These are phyloP conservation scores for Solanum hybrid DNA, from an alignment of 305 asterid species.

Conservation along the genomic window DNA sequence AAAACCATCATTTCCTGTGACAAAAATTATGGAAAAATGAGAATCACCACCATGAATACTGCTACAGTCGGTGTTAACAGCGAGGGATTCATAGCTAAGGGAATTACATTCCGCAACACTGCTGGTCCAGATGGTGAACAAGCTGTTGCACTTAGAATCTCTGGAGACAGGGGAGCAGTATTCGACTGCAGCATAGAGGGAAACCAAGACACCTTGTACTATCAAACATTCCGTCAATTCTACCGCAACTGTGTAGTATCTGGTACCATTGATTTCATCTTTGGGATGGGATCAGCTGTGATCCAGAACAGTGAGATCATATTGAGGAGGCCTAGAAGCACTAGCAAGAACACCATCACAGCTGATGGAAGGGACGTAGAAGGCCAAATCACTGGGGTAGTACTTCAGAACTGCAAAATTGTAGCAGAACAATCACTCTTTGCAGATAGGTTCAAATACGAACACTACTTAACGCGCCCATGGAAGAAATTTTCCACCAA, in stretches of 20 bases:
- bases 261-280: conserved; percentile 72
- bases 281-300: conserved; percentile 52
- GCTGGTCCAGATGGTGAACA: conserved; percentile 62
- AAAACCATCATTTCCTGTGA: conserved; percentile 46
- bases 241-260: conserved; percentile 60
- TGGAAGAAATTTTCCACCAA: conserved; percentile 39
- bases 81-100: conserved; percentile 41
- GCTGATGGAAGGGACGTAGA: conserved; percentile 51
- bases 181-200: conserved; percentile 75
- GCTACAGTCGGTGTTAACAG: conserved; percentile 49
- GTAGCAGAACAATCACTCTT: conserved; percentile 29
- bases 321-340: conserved; percentile 25
- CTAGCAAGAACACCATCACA: conserved; percentile 43
- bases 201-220: conserved; percentile 59
- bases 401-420: conserved; percentile 59
- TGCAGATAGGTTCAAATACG: conserved; percentile 22
- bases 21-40: conserved; percentile 19
- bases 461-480: conserved; percentile 45
- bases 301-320: conserved; percentile 59
- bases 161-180: conserved; percentile 35
- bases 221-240: conserved; percentile 45
- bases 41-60: conserved; percentile 9
- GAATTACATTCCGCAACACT: conserved; percentile 55
- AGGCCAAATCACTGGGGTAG: conserved; percentile 34
- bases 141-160: conserved; percentile 58